Percentiles rank a stretch among this genome's conserved stretches.
Evolutionary conservation across 345 rosid species (phyloP).

Genomic region (Jatropha curcas): DNA sequence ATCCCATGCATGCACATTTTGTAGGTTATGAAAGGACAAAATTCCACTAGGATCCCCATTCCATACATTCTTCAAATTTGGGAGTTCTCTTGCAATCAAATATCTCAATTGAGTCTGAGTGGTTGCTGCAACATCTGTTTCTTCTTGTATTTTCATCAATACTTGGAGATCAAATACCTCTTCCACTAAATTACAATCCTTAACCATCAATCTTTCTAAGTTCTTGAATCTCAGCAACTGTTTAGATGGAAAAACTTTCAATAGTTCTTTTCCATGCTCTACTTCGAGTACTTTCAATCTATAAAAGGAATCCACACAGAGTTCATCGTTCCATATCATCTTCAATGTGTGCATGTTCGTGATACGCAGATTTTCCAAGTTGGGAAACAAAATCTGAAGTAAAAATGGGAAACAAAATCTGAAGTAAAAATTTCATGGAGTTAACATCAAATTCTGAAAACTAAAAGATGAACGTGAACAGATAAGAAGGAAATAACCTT

Average conservation of each 20-base stretch:
- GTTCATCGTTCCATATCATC: conserved; percentile 23
- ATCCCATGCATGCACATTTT: accelerated
- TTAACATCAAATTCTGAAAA: too few relatives aligned
- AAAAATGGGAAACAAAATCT: conserved; percentile 26
- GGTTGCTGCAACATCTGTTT: too few relatives aligned
- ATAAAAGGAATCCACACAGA: conserved; percentile 14
- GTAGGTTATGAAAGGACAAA: not conserved
- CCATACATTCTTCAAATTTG: conserved; percentile 15
- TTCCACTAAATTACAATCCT: not conserved
- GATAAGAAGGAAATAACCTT: not conserved
- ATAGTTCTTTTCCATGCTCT: not conserved
- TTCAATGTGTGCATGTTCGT: conserved; percentile 17
- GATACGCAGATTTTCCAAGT: conserved; percentile 20
- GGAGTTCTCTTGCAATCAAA: not conserved
- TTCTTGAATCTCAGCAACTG: not conserved
- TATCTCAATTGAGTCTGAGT: not conserved
- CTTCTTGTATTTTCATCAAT: not conserved
- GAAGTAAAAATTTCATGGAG: not conserved
- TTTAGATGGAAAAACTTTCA: conserved; percentile 18
- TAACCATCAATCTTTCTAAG: not conserved
- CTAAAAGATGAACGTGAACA: not conserved
- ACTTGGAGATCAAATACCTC: conserved; percentile 15
- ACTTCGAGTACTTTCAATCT: conserved; percentile 13
- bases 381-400: conserved; percentile 27
- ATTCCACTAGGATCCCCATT: conserved; percentile 9